Conservation (phyloP, 2,329 filamentous ascomycete genomes). For the Colletotrichum spaethianum region DNA sequence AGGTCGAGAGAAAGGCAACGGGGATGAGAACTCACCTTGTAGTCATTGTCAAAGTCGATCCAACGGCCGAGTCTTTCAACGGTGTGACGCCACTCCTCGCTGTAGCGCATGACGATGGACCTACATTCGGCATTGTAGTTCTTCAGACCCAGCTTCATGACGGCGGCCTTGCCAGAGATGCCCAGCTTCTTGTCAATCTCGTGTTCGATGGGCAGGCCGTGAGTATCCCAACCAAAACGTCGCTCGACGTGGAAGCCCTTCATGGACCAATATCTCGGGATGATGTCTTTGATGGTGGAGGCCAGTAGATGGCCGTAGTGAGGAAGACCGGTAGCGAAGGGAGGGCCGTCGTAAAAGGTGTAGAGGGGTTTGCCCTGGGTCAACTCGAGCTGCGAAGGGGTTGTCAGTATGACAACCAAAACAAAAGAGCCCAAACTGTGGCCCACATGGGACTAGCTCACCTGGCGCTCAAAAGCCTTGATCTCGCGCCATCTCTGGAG, state of each 20-base stretch:
- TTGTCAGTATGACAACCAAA: conserved; percentile 7
- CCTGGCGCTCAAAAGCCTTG: conserved; percentile 89
- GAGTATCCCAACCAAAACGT: conserved; percentile 94
- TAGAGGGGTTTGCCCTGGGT: conserved; percentile 87
- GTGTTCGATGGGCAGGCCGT: conserved; percentile 94
- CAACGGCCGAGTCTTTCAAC: conserved; percentile 92
- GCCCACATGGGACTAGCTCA: conserved; percentile 52
- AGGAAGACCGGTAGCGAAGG: conserved; percentile 80
- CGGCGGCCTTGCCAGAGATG: conserved; percentile 89
- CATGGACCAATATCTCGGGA: conserved; percentile 97
- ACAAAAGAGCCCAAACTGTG: background rate
- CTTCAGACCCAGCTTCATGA: conserved; percentile 86
- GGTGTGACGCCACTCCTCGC: conserved; percentile 87
- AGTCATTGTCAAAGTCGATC: conserved; percentile 99
- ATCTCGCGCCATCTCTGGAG: conserved; percentile 92
- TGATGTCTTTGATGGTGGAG: conserved; percentile 97
- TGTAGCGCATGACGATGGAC: conserved; percentile 93
- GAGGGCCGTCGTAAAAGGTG: conserved; percentile 94
- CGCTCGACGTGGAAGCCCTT: conserved; percentile 94
- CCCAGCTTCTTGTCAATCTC: conserved; percentile 98
- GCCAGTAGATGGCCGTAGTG: conserved; percentile 84
- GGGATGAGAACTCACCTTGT: conserved; percentile 73
- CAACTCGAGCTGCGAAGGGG: conserved; percentile 73
- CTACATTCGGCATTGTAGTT: conserved; percentile 94
- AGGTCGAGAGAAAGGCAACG: background rate